Evolutionary conservation across 2,329 filamentous ascomycete species (phyloP), one percentile per base, ranked within the genome.

Genomic region (Onygena corvina): DNA sequence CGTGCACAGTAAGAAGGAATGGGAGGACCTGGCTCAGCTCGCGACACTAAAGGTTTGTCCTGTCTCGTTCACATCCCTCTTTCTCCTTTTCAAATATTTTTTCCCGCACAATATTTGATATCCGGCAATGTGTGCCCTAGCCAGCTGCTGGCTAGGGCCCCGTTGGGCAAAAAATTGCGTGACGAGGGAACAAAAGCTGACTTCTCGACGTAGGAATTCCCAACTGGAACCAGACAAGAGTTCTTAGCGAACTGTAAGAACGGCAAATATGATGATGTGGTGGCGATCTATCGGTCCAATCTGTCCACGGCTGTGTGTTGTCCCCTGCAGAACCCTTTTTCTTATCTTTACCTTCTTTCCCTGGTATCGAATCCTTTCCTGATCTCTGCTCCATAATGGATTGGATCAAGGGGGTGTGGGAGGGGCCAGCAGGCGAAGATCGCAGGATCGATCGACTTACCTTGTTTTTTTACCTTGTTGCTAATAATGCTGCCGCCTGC

Each of bases 221-320:
- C 69, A 30, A 60, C 61, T 16, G 77, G 76, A 48, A 72, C 69
- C 11, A 67, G 76, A 25, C 67, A 73, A 36, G 72, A 78, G 23
- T 80, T 80, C 60, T 62, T 80, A 23, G 65, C 68, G 45, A 74
- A 74, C 49, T 74, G 74, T 61, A 72, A 71, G 53, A 64, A 67
- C n/a, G 76, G 75, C 33, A 63, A 72, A 38, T 79, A 74, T 53
- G 68, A 79, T 48, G 72, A 73, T 54, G 71, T 79, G 1, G 68
- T 74, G 25, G 76, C 66, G 1, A 70, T 80, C 45, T 80, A 78
- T 60, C 73, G 77, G 49, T 79, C 75, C 44, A 80, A 80, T 58
- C 65, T 69, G 31, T 79, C 75, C 5, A 76, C 71, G 23, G 69
- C 71, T 54, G 67, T 69, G 53, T 29, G 50, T 49, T n/a, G 14